Conservation (phyloP, 495 filamentous ascomycete genomes). For the Aspergillus biplanus region DNA sequence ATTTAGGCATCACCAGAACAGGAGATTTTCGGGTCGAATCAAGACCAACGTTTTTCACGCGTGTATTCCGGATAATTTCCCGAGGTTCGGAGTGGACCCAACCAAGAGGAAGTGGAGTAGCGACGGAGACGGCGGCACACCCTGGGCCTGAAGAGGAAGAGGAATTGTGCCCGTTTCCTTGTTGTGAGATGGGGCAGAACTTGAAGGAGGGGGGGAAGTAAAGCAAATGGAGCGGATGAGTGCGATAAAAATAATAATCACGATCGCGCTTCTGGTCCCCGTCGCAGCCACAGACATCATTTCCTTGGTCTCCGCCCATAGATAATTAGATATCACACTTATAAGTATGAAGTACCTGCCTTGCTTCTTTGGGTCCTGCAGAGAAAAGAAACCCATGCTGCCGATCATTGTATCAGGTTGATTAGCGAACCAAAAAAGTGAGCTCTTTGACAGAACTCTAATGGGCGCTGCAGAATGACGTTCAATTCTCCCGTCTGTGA, state of each 20-base stretch:
- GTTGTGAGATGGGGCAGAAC: background rate
- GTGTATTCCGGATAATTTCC: background rate
- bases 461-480: background rate
- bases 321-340: background rate
- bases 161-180: background rate
- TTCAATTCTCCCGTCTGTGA: background rate
- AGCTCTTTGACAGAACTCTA: background rate
- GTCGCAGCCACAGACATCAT: background rate
- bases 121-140: no score
- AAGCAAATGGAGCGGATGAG: background rate
- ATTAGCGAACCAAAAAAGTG: background rate
- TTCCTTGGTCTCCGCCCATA: background rate
- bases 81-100: background rate
- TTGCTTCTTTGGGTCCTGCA: background rate
- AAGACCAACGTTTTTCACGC: background rate
- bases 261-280: background rate
- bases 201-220: no score
- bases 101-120: background rate
- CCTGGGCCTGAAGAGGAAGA: background rate
- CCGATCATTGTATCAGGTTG: slow-evolving; percentile 3
- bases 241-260: background rate
- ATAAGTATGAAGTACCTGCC: background rate
- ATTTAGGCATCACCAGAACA: background rate
- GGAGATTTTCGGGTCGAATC: background rate
- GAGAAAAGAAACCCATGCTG: background rate